These are phyloP conservation scores for Suhomyces sp. DNA, from an alignment of 805 yeast genomes.

Conservation along the genomic window DNA sequence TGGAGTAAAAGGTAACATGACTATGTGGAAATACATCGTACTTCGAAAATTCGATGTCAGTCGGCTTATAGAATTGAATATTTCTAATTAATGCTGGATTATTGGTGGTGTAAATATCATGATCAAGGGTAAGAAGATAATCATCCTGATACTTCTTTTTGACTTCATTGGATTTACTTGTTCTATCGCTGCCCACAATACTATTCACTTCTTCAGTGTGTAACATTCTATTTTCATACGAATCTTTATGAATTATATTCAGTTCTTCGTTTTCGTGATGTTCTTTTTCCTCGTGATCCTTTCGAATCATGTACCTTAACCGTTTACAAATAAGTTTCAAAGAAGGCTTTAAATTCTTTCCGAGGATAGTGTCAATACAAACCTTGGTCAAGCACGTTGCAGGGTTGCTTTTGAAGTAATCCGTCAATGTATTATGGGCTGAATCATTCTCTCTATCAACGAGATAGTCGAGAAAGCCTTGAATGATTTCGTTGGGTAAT, in stretches of 20 bases:
- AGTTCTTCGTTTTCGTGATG: background rate
- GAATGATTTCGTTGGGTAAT: conserved; percentile 30
- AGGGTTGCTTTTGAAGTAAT: conserved; percentile 15
- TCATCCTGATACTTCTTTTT: conserved; percentile 27
- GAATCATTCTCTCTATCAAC: conserved; percentile 10
- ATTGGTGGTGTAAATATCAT: conserved; percentile 33
- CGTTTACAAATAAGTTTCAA: conserved; percentile 28
- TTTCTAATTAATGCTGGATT: conserved; percentile 6
- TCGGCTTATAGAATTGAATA: conserved; percentile 9
- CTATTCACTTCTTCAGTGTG: conserved; percentile 6
- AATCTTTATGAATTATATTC: conserved; percentile 1
- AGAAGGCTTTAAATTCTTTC: conserved; percentile 26
- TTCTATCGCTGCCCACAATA: background rate
- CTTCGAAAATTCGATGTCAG: background rate
- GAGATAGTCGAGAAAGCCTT: conserved; percentile 22
- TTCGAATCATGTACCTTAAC: conserved; percentile 29
- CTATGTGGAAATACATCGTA: conserved; percentile 36
- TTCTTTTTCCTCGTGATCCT: conserved; percentile 15
- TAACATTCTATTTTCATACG: conserved; percentile 8
- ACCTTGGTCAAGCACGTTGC: conserved; percentile 22
- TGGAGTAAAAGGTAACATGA: conserved; percentile 29
- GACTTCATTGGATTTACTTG: conserved; percentile 9
- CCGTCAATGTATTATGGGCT: conserved; percentile 9
- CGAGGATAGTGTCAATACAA: conserved; percentile 29
- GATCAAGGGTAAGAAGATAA: conserved; percentile 31